Evolutionary conservation across 768 basidiomycete species (phyloP), one percentile per base, ranked within the genome.

Genomic region (Infundibulicybe gibba): DNA sequence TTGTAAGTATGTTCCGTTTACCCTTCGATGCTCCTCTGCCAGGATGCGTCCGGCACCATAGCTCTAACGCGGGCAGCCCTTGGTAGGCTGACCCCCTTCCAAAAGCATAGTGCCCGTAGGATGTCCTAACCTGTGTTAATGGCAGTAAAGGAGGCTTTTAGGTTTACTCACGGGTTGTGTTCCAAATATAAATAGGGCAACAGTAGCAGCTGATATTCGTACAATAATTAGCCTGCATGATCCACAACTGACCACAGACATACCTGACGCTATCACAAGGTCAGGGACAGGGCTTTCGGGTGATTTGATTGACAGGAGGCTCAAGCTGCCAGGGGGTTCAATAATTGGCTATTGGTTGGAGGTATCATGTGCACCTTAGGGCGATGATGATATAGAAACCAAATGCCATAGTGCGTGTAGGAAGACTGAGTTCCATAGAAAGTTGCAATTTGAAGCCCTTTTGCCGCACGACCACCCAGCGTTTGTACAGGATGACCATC

Each of bases 231-330:
- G 5, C n/a, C 16, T 11, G 12, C 34, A 5, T 5, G 30, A 6
- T 16, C 21, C 15, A 15, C 19, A 16, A 20, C n/a, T n/a, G 25
- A 25, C 25, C 8, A 25, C 39, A 3, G 30, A 52, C 67, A 21
- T 52, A 76, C 75, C 74, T 30, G 64, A 64, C 17, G 75, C 69
- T 50, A 77, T 71, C 13, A 71, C 67, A 34, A 79, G 53, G 52
- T 79, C 76, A 8, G 75, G 74, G 2, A 69, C 63, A 12, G 75
- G 74, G 49, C 67, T 75, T 19, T 67, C 58, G 0, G 74, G 74
- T 9, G 71, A 62, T 16, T 54, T 60, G n/a, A 75, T 60, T 2
- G 76, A 75, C 12, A 79, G 45, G 10, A 79, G 56, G 48, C 74
- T 75, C 43, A 77, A 52, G 47, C 75, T 76, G 44, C 34, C 19